Conservation (phyloP, 2,329 filamentous ascomycete genomes). For the Botryotinia convoluta region DNA sequence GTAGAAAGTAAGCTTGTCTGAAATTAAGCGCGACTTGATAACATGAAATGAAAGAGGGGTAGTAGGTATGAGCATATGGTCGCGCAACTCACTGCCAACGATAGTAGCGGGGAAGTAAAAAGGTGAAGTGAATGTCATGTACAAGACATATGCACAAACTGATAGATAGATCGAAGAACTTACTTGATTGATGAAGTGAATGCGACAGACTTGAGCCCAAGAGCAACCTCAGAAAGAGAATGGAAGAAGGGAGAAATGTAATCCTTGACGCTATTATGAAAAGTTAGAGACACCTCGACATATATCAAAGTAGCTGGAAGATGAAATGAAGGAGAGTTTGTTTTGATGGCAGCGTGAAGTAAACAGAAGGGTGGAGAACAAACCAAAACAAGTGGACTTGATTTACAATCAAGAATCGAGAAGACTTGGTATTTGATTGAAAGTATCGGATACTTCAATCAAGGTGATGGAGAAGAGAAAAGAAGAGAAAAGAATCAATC, state of each 20-base stretch:
- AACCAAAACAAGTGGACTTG: neutral
- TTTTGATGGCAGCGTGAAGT: neutral
- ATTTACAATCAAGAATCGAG: slow-evolving; percentile 1
- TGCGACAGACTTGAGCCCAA: neutral
- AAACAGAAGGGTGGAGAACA: neutral
- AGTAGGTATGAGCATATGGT: no score
- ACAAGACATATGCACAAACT: neutral
- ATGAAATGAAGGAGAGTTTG: neutral
- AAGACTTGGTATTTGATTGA: neutral
- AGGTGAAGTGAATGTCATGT: neutral
- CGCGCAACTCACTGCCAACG: neutral
- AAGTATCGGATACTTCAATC: neutral
- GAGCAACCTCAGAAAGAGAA: neutral
- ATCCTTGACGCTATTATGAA: neutral
- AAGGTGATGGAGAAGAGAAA: neutral
- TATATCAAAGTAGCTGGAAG: neutral
- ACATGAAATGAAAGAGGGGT: neutral
- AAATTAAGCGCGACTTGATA: neutral
- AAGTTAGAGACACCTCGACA: neutral
- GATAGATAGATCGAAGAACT: neutral
- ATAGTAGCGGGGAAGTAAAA: neutral
- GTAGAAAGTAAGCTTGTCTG: neutral
- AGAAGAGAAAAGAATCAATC: neutral
- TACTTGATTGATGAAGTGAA: neutral
- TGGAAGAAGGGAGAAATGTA: neutral